A percentile compares a stretch with the other conserved stretches of the same genome.
phyloP scores from a whole-genome alignment of 257 asterid species.

The Forsythia suspensa region DNA sequence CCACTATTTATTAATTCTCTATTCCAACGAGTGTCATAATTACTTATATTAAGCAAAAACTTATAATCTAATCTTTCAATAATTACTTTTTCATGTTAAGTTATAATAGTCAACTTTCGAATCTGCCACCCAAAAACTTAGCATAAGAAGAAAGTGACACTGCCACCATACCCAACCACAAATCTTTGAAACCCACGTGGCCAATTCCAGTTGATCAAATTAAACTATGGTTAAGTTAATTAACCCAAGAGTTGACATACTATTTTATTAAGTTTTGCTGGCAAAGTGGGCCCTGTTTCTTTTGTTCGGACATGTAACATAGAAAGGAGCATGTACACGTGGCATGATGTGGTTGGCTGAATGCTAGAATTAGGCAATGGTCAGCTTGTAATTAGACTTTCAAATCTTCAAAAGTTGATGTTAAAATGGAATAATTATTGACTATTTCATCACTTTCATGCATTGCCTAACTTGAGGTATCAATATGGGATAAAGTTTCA shows the following conservation, averaged over 20 bases:
- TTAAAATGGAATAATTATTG: conserved; percentile 26
- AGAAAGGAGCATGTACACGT: conserved; percentile 41
- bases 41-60: not conserved
- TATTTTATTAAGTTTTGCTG: conserved; percentile 31
- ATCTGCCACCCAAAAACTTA: conserved; percentile 27
- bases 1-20: not conserved
- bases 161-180: conserved; percentile 30
- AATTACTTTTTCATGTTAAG: not conserved
- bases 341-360: conserved; percentile 18
- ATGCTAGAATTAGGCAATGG: conserved; percentile 39
- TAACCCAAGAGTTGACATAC: conserved; percentile 56
- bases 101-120: conserved; percentile 26
- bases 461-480: conserved; percentile 38
- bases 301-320: conserved; percentile 54
- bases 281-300: conserved; percentile 45
- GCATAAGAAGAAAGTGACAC: conserved; percentile 25
- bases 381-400: conserved; percentile 31
- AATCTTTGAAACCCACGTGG: not conserved
- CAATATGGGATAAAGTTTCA: conserved; percentile 7
- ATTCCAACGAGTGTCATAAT: conserved; percentile 14
- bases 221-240: conserved; percentile 35
- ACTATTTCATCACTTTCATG: conserved; percentile 5
- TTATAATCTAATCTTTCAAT: not conserved
- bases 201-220: conserved; percentile 6
- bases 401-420: conserved; percentile 29